These are phyloP conservation scores for Rhinocladiella mackenziei DNA, from an alignment of 2,329 filamentous ascomycete genomes.

Conservation along the genomic window DNA sequence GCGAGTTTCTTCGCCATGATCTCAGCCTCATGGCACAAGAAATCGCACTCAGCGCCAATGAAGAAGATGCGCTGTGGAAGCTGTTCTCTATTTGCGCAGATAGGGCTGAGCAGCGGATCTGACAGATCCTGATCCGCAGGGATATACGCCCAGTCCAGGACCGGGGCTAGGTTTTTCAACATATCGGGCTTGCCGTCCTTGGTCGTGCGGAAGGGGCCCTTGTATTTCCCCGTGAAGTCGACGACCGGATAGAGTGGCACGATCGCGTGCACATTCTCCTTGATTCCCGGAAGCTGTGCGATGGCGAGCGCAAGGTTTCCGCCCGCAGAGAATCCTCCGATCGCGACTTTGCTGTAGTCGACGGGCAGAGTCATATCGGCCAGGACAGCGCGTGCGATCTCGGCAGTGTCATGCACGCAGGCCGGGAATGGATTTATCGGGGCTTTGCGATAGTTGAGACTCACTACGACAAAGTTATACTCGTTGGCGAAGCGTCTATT, in stretches of 20 bases:
- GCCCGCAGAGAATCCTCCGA: conserved; percentile 38
- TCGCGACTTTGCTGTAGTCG: conserved; percentile 40
- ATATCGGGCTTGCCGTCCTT: conserved; percentile 25
- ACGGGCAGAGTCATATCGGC: conserved; percentile 46
- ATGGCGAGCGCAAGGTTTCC: conserved; percentile 39
- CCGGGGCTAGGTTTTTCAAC: conserved; percentile 25
- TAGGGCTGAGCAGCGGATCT: conserved; percentile 44
- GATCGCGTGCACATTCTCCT: conserved; percentile 36
- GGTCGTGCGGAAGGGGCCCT: conserved; percentile 31
- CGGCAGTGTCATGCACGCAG: conserved; percentile 45
- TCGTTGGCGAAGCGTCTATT: conserved; percentile 43
- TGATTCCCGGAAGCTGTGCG: conserved; percentile 40
- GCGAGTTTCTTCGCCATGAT: conserved; percentile 34
- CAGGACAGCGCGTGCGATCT: conserved; percentile 42
- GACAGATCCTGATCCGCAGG: conserved; percentile 33
- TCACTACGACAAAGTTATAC: conserved; percentile 44
- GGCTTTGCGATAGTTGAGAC: conserved; percentile 49
- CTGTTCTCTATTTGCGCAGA: conserved; percentile 31
- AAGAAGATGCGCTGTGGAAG: conserved; percentile 46
- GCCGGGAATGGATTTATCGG: conserved; percentile 46
- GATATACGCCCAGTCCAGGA: conserved; percentile 46
- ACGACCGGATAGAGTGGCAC: conserved; percentile 46
- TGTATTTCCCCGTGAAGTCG: conserved; percentile 38
- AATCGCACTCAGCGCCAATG: conserved; percentile 46
- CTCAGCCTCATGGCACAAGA: conserved; percentile 42